These are phyloP conservation scores for Oxytropis ochrocephala DNA, from an alignment of 306 rosid genomes.

Conservation along the genomic window DNA sequence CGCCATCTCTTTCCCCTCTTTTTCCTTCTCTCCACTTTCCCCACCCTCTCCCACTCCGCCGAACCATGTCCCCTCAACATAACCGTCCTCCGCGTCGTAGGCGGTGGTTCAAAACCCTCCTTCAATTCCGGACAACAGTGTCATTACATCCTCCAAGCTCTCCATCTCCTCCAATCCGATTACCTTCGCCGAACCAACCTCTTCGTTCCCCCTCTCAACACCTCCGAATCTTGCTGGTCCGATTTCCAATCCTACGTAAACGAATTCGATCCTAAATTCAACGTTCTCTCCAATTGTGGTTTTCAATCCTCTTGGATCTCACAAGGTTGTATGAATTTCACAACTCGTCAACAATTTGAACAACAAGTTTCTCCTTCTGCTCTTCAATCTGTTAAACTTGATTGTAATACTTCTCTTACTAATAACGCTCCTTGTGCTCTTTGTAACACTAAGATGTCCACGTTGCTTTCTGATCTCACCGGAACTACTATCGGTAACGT, in stretches of 20 bases:
- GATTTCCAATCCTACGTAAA: constrained; percentile 16
- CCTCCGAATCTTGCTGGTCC: constrained; percentile 29
- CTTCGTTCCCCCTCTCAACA: constrained; percentile 43
- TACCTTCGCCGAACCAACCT: constrained; percentile 44
- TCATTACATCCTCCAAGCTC: constrained; percentile 46
- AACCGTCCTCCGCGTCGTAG: constrained; percentile 42
- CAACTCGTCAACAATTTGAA: constrained; percentile 42
- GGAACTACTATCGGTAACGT: constrained; percentile 45
- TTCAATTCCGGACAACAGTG: constrained; percentile 23
- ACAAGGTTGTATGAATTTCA: constrained; percentile 72
- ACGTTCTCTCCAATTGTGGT: constrained; percentile 25
- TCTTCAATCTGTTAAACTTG: background rate
- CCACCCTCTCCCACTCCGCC: constrained; percentile 13
- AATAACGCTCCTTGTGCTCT: constrained; percentile 65
- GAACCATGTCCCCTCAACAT: constrained; percentile 69
- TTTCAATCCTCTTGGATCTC: constrained; percentile 34
- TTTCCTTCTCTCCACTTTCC: constrained; percentile 1
- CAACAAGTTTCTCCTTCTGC: background rate
- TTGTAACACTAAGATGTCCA: constrained; percentile 34
- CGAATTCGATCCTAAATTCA: background rate
- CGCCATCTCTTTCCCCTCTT: background rate
- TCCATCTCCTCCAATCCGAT: constrained; percentile 57
- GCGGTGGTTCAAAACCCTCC: constrained; percentile 15
- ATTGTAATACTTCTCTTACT: constrained; percentile 46
- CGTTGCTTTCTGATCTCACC: background rate